Evolutionary conservation across 176 grass and related monocot genomes (phyloP).

Genomic region (Oryza longistaminata): DNA sequence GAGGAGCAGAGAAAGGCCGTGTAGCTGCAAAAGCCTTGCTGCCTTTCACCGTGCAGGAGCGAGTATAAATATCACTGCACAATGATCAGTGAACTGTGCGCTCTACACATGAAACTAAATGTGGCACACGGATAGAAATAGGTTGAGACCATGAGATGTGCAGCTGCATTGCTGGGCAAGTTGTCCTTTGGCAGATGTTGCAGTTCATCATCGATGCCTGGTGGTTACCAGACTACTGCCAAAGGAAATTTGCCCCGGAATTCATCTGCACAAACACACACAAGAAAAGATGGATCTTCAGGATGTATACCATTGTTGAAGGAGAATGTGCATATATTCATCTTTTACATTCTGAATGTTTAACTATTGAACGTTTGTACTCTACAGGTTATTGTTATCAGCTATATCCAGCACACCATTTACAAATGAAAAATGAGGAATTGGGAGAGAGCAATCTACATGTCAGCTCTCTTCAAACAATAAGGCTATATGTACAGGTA

Average conservation of each 20-base stretch:
- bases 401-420: background rate
- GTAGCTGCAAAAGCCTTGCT: background rate
- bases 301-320: background rate
- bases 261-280: constrained; percentile 34
- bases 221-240: constrained; percentile 7
- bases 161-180: constrained; percentile 52
- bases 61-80: constrained; percentile 25
- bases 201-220: background rate
- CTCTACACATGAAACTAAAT: background rate
- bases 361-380: constrained; percentile 1
- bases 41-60: background rate
- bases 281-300: background rate
- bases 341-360: constrained; percentile 21
- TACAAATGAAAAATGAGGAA: constrained; percentile 1
- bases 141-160: constrained; percentile 22
- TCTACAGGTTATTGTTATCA: background rate
- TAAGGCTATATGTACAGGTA: constrained; percentile 21
- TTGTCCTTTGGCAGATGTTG: constrained; percentile 46
- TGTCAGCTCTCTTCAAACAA: background rate
- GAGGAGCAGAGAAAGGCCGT: background rate
- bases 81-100: constrained; percentile 6
- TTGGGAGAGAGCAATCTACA: background rate
- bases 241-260: constrained; percentile 63
- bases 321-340: background rate
- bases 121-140: background rate